Base-by-base conservation (phyloP, 208 protist genomes). In the Novymonas esmeraldas region DNA sequence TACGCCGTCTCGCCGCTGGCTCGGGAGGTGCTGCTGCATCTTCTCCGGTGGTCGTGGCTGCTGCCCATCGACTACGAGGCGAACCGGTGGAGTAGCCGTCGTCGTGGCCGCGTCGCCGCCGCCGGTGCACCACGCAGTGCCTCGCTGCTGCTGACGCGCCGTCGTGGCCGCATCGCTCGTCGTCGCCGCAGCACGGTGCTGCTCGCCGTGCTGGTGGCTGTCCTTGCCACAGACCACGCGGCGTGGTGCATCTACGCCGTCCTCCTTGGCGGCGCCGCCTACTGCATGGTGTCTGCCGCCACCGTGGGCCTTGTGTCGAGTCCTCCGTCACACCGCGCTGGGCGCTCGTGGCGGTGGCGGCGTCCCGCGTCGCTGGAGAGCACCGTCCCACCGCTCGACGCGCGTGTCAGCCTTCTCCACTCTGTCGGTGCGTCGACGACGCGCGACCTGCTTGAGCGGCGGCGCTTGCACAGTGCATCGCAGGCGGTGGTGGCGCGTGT, bases 41-140 rank as follows among this genome's bases (percentile, higher is more conserved):
- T 88, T 0, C 59, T 56, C 6, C 76, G 76, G 44, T 92, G 82
- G 79, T 78, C 73, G n/a, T 92, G 82, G 82, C 38, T 92, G 16
- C 59, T 83, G 51, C 85, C 82, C 5, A 58, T 85, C 36, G 67
- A 85, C 73, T 85, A 83, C 70, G 70, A 39, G 22, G 54, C 54
- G 20, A 59, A 20, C 36, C 54, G 22, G 22, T 13, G 34, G n/a
- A n/a, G n/a, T 20, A 59, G 54, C 34, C 22, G 54, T 20, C 54
- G 36, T 45, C 54, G 42, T 45, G 31, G 54, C 2, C 54, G 14
- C 31, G 54, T 33, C 22, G 14, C 34, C 11, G 41, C 54, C 36
- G 41, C n/a, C 26, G 22, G 16, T 11, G 36, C 36, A 11, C 29
- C 5, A 9, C 16, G 9, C 18, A 9, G 7, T 29, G n/a, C 14